Evolutionary conservation across 2,329 filamentous ascomycete species (phyloP).

Genomic region (Nemania abortiva): DNA sequence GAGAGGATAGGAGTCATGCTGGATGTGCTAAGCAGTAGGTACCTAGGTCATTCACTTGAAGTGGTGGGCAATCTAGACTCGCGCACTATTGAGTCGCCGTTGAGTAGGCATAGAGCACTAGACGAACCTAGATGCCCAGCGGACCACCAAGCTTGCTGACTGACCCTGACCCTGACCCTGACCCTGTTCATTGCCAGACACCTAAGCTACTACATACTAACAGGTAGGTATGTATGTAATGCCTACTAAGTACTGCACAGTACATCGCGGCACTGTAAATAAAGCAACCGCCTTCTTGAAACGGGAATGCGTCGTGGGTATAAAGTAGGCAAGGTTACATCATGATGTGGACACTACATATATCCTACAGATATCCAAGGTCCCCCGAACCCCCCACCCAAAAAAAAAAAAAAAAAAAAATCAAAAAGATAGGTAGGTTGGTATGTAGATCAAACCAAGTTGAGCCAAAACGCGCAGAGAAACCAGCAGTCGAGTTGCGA

Average conservation of each 20-base stretch:
- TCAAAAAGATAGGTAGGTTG: not conserved
- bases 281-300: not conserved
- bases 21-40: no score
- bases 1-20: no score
- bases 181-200: conserved; percentile 13
- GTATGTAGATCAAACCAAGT: not conserved
- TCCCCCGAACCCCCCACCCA: no score
- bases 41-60: not conserved
- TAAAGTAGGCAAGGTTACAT: not conserved
- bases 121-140: not conserved
- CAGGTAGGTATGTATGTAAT: no score
- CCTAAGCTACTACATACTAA: no score
- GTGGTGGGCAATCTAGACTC: not conserved
- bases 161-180: no score
- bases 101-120: not conserved
- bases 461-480: not conserved
- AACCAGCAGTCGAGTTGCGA: not conserved
- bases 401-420: not conserved
- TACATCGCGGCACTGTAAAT: no score
- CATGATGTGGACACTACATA: not conserved
- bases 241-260: no score
- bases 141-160: not conserved
- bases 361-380: not conserved
- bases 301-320: not conserved
- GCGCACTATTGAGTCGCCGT: not conserved